Conservation (phyloP, 2,329 filamentous ascomycete genomes). For the Aspergillus ustus region DNA sequence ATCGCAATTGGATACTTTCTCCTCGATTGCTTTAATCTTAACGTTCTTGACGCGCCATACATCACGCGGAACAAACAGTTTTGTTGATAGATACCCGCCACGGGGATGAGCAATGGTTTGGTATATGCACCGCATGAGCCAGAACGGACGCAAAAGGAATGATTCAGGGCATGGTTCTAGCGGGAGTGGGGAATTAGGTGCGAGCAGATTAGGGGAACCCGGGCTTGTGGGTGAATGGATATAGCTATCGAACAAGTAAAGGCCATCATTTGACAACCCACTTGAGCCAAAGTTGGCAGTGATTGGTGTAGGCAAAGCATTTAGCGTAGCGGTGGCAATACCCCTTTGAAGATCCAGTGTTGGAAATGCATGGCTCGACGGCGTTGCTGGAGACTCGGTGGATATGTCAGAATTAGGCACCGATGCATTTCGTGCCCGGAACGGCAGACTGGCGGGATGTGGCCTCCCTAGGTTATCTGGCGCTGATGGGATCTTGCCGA, state of each 20-base stretch:
- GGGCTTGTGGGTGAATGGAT: constrained; percentile 71
- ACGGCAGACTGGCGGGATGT: constrained; percentile 71
- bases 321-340: constrained; percentile 58
- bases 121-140: constrained; percentile 94
- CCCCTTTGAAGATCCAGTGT: constrained; percentile 51
- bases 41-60: constrained; percentile 94
- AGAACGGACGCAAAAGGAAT: constrained; percentile 89
- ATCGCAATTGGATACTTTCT: constrained; percentile 92
- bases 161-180: constrained; percentile 92
- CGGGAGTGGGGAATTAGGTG: constrained; percentile 70
- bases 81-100: constrained; percentile 88
- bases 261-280: constrained; percentile 65
- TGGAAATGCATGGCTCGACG: constrained; percentile 70
- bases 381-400: constrained; percentile 74
- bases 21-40: constrained; percentile 87
- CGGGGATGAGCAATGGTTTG: constrained; percentile 90
- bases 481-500: constrained; percentile 46
- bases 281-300: constrained; percentile 62
- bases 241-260: constrained; percentile 82
- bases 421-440: constrained; percentile 77
- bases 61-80: constrained; percentile 88
- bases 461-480: constrained; percentile 64
- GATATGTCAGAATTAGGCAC: constrained; percentile 62
- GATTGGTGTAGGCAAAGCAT: constrained; percentile 70
- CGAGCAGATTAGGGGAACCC: constrained; percentile 67